These are phyloP conservation scores for Nelumbo lutea DNA, from an alignment of 164 flowering plant species.

Conservation along the genomic window DNA sequence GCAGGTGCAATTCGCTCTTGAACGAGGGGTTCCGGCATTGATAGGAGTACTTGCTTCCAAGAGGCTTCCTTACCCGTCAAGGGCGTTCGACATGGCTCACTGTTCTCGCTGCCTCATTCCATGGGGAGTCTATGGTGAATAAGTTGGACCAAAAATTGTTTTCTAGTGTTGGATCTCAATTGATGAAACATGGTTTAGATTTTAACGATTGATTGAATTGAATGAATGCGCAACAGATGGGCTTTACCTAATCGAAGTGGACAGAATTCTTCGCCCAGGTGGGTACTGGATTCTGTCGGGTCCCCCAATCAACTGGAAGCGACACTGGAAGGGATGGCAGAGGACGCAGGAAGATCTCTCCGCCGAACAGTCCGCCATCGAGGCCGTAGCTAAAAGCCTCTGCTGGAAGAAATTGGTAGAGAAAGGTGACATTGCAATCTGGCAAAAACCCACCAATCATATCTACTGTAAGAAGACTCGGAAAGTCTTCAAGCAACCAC, in stretches of 20 bases:
- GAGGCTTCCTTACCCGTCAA: slow-evolving; percentile 84
- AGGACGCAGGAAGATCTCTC: slow-evolving; percentile 53
- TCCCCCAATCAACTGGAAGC: slow-evolving; percentile 85
- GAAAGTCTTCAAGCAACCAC: slow-evolving; percentile 53
- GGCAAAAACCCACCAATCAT: slow-evolving; percentile 92
- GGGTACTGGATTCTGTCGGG: slow-evolving; percentile 93
- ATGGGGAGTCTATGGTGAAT: slow-evolving; percentile 66
- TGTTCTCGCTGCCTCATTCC: slow-evolving; percentile 98
- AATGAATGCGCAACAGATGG: slow-evolving; percentile 52
- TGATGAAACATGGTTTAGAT: background rate
- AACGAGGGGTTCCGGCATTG: slow-evolving; percentile 96
- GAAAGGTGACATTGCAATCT: slow-evolving; percentile 68
- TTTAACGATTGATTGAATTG: background rate
- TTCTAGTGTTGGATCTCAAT: background rate
- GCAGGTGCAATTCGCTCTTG: slow-evolving; percentile 93
- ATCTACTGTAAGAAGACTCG: slow-evolving; percentile 58
- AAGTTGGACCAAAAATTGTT: background rate
- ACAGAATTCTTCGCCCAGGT: slow-evolving; percentile 79
- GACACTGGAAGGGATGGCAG: slow-evolving; percentile 78
- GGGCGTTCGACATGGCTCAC: slow-evolving; percentile 95
- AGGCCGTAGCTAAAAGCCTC: slow-evolving; percentile 54
- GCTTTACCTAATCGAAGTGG: slow-evolving; percentile 72
- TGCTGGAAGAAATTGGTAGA: slow-evolving; percentile 87
- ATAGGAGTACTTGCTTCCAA: slow-evolving; percentile 73
- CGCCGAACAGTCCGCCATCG: slow-evolving; percentile 55